A percentile compares a stretch with the other conserved stretches of the same genome.
phyloP scores from a whole-genome alignment of 1,284 basidiomycete species.

The Cryptococcus deneoformans region DNA sequence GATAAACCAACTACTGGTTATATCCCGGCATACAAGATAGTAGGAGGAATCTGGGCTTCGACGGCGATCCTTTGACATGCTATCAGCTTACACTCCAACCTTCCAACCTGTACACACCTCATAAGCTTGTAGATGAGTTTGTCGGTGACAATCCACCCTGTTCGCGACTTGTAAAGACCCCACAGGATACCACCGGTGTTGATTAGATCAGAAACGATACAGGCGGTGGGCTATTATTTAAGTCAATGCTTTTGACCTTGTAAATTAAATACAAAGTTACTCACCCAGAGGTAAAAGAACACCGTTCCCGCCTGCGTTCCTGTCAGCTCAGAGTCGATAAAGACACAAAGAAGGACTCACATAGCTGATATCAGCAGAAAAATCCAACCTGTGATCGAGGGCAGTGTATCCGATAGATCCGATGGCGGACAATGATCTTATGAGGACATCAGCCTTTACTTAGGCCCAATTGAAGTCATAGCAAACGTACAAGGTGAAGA shows the following conservation, averaged over 20 bases:
- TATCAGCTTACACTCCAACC: not conserved
- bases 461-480: too few species aligned
- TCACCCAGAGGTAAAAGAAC: constrained; percentile 16
- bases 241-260: not conserved
- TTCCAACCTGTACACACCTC: constrained; percentile 3
- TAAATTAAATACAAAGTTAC: not conserved
- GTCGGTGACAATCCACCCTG: constrained; percentile 11
- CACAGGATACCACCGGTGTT: constrained; percentile 14
- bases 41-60: constrained; percentile 15
- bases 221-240: constrained; percentile 9
- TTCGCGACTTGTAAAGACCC: constrained; percentile 10
- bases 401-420: constrained; percentile 13
- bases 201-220: constrained; percentile 12
- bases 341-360: too few species aligned
- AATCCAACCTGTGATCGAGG: not conserved
- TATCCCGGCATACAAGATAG: constrained; percentile 6
- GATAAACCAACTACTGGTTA: not conserved
- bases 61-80: constrained; percentile 4
- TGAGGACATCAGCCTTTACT: not conserved
- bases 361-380: too few species aligned
- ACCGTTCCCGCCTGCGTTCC: constrained; percentile 2
- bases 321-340: too few species aligned
- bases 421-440: constrained; percentile 4
- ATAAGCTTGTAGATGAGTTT: constrained; percentile 11
- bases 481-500: constrained; percentile 5